A percentile compares a stretch with the other conserved stretches of the same genome.
These are phyloP conservation scores for Populus tomentosa DNA, from an alignment of 441 rosid genomes.

Conservation along the genomic window DNA sequence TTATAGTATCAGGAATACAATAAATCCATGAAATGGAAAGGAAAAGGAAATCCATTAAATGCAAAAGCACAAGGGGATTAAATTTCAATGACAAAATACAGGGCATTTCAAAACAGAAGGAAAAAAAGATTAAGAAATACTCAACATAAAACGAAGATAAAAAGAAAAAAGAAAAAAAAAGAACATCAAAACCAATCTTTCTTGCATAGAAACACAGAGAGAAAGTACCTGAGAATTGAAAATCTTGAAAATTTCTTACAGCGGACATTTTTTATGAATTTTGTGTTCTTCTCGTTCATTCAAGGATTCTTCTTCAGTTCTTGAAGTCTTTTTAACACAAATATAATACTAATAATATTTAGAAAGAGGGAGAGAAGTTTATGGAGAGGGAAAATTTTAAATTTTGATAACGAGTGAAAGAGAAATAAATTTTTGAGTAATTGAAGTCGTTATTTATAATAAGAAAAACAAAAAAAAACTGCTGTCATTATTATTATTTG, in stretches of 20 bases:
- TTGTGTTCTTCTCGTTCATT: neutral
- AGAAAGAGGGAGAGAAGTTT: neutral
- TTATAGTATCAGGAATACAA: too few species aligned
- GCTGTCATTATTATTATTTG: neutral
- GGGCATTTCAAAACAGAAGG: neutral
- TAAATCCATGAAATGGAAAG: too few species aligned
- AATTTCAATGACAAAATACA: too few species aligned
- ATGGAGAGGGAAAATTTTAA: slow-evolving; percentile 18
- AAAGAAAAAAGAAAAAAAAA: neutral
- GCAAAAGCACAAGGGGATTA: too few species aligned
- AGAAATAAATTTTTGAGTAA: neutral
- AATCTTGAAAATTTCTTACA: slow-evolving; percentile 3
- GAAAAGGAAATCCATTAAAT: too few species aligned
- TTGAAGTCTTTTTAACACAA: neutral
- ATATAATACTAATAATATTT: too few species aligned
- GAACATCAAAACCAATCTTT: neutral
- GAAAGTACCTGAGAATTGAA: slow-evolving; percentile 19
- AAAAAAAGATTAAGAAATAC: neutral
- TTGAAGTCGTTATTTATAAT: neutral
- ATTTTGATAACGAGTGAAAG: neutral
- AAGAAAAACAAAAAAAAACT: neutral
- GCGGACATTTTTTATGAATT: too few species aligned
- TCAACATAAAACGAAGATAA: neutral
- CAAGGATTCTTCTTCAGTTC: neutral
- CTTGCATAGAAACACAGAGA: neutral